Evolutionary conservation across 257 asterid genomes (phyloP).

Genomic region (Solanum rostratum): DNA sequence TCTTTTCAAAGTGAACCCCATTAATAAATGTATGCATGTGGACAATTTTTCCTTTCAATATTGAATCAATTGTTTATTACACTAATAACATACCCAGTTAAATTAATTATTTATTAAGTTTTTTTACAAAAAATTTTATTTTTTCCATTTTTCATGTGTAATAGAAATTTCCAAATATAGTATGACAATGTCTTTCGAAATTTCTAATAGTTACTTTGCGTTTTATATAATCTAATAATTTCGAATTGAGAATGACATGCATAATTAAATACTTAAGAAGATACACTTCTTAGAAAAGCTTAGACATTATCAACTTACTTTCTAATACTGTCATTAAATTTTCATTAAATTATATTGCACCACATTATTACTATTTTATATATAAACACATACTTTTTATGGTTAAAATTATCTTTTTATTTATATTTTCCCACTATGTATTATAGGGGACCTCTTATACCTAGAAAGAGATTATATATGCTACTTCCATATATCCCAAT

Average conservation of each 20-base stretch:
- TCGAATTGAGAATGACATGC: neutral
- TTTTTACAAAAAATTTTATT: neutral
- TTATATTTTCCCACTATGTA: neutral
- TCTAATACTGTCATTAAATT: neutral
- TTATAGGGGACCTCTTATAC: neutral
- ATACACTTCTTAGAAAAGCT: neutral
- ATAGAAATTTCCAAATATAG: neutral
- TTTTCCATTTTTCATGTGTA: neutral
- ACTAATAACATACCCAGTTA: no score
- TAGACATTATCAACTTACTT: neutral
- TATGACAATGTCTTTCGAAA: neutral
- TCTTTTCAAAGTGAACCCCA: slow-evolving; percentile 19
- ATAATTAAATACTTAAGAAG: neutral
- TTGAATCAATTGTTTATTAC: neutral
- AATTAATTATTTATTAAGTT: neutral
- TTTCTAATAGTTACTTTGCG: neutral
- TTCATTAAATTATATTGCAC: neutral
- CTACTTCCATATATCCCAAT: neutral
- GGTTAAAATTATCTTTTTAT: no score
- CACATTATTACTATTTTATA: no score
- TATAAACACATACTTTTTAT: no score
- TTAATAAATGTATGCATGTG: slow-evolving; percentile 10
- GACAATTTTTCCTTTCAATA: neutral
- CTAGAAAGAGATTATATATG: neutral
- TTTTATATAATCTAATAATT: neutral